Evolutionary conservation across 2,329 filamentous ascomycete species (phyloP), one percentile per base, ranked within the genome.

Genomic region (Sclerotinia trifoliorum): DNA sequence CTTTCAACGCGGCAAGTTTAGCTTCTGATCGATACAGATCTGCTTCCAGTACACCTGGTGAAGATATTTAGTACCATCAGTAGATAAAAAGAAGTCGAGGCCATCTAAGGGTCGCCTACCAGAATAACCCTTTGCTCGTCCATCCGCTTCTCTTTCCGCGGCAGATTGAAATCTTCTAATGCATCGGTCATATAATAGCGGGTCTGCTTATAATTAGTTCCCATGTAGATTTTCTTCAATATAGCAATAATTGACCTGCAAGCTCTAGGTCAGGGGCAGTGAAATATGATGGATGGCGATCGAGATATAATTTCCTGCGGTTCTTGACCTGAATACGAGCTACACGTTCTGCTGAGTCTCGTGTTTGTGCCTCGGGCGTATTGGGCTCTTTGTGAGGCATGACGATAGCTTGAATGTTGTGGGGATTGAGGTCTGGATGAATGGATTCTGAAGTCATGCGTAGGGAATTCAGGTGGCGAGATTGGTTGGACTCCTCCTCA

Each of bases 11-110:
- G 13, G 74, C 75, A 17, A 78, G 71, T 56, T 77, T 77, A 1
- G 77, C 77, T 70, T 78, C 77, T 3, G 74, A 75, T 10, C 77
- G 74, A 66, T 76, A 77, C 11, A 78, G 68, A 71, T 78, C 77
- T 65, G 77, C 77, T 74, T 78, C 77, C 24, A 78, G 57, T 7
- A 78, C 74, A 24, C 60, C 60, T 63, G 13, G 46, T 51, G 26
- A 35, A 63, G 29, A 51, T 11, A 39, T 32, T 63, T 51, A 51
- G 48, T 62, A 39, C n/a, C 46, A 62, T 39, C 21, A 62, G 46
- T 39, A 39, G 60, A 51, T 49, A 32, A 26, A 7, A 39, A 35
- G 46, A 24, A 29, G 35, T 26, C 32, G 8, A 62, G 5, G 24
- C 21, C 46, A 62, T 51, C 24, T 7, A 49, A 49, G 32, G 39